Evolutionary conservation across 2,329 filamentous ascomycete species (phyloP).

Genomic region (Diaporthe caulivora): DNA sequence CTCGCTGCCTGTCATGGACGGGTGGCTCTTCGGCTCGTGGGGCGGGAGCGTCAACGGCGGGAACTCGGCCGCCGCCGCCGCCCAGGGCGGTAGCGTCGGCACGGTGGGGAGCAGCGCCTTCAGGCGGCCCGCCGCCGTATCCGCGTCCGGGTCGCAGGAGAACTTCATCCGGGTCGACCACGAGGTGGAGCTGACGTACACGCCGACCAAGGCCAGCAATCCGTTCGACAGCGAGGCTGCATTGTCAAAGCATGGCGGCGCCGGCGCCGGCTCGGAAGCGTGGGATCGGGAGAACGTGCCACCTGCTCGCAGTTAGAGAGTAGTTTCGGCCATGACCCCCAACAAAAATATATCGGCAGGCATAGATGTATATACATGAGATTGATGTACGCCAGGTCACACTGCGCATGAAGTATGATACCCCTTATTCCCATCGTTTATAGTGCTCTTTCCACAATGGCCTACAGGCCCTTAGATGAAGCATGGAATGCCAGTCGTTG

Average conservation of each 20-base stretch:
- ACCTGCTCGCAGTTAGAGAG: background rate
- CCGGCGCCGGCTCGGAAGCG: background rate
- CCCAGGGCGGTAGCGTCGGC: background rate
- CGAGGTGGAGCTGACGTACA: slow-evolving; percentile 22
- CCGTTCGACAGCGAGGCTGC: slow-evolving; percentile 3
- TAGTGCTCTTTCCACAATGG: background rate
- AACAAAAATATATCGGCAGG: background rate
- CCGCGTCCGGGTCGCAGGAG: slow-evolving; percentile 4
- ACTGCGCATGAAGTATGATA: slow-evolving; percentile 12
- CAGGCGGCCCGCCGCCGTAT: slow-evolving; percentile 3
- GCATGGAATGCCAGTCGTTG: background rate
- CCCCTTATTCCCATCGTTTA: background rate
- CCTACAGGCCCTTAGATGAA: background rate
- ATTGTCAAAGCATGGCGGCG: background rate
- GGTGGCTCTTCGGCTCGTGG: slow-evolving; percentile 34
- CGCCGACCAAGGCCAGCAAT: slow-evolving; percentile 2
- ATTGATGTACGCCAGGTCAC: slow-evolving; percentile 7
- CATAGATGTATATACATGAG: slow-evolving; percentile 14
- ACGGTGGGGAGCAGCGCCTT: slow-evolving; percentile 16
- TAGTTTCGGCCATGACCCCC: no score
- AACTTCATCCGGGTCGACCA: slow-evolving; percentile 22
- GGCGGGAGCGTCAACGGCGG: slow-evolving; percentile 9
- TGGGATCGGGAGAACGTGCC: slow-evolving; percentile 8
- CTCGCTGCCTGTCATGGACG: slow-evolving; percentile 50
- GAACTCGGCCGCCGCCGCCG: background rate